Percentiles rank a stretch among this genome's conserved stretches.
These are phyloP conservation scores for Lecanosticta acicola DNA, from an alignment of 2,329 filamentous ascomycete species.

Conservation along the genomic window DNA sequence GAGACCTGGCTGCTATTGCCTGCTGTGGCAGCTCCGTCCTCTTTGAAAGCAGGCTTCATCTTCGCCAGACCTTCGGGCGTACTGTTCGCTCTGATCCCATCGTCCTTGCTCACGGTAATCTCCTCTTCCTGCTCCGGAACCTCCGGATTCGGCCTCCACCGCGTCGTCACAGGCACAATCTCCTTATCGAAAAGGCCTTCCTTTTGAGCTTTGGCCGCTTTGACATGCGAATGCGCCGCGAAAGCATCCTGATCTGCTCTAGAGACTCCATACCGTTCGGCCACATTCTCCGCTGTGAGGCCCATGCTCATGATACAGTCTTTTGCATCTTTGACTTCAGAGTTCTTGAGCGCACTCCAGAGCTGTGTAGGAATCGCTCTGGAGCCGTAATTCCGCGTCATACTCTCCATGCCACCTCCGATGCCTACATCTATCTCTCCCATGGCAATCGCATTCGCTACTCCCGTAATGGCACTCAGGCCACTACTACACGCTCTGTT, in stretches of 20 bases:
- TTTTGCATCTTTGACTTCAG: slow-evolving; percentile 59
- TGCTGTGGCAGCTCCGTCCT: slow-evolving; percentile 71
- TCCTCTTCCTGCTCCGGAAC: slow-evolving; percentile 44
- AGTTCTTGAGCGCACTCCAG: slow-evolving; percentile 68
- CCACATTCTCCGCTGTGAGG: slow-evolving; percentile 82
- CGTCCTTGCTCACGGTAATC: slow-evolving; percentile 69
- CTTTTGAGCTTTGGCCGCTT: slow-evolving; percentile 65
- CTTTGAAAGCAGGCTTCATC: slow-evolving; percentile 80
- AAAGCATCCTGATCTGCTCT: slow-evolving; percentile 78
- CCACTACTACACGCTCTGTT: slow-evolving; percentile 82
- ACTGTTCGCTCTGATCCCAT: slow-evolving; percentile 69
- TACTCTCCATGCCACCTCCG: slow-evolving; percentile 90
- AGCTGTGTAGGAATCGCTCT: slow-evolving; percentile 77
- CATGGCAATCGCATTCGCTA: slow-evolving; percentile 69
- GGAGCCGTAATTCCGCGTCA: slow-evolving; percentile 84
- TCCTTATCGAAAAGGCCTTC: slow-evolving; percentile 68
- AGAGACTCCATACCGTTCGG: slow-evolving; percentile 65
- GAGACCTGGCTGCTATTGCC: slow-evolving; percentile 82
- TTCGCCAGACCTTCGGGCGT: slow-evolving; percentile 65
- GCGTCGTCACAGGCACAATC: slow-evolving; percentile 73
- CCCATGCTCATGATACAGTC: slow-evolving; percentile 97
- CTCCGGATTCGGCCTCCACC: slow-evolving; percentile 60
- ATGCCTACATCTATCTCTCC: slow-evolving; percentile 70
- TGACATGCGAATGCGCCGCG: slow-evolving; percentile 66
- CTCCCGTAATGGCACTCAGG: slow-evolving; percentile 67